phyloP scores from a whole-genome alignment of 495 filamentous ascomycete species.

The Parathielavia appendiculata region DNA sequence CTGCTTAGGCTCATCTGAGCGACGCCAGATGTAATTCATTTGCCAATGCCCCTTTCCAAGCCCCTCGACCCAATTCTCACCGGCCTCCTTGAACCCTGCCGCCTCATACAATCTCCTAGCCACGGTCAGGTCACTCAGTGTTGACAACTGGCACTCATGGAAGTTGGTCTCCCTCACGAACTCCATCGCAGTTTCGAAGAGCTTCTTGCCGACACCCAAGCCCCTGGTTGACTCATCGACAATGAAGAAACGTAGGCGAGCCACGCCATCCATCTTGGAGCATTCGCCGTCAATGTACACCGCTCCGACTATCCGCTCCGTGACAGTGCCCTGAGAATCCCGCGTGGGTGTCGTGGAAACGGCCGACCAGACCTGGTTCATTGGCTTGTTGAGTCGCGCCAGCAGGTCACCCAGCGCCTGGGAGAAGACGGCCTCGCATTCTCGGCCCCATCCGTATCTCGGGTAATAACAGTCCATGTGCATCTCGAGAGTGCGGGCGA shows the following conservation, averaged over 20 bases:
- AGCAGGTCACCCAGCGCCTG: constrained; percentile 18
- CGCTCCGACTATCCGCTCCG: constrained; percentile 26
- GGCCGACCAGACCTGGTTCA: constrained; percentile 30
- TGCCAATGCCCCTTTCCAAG: constrained; percentile 12
- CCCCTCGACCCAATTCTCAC: constrained; percentile 12
- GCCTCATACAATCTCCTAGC: constrained; percentile 28
- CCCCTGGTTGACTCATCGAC: constrained; percentile 27
- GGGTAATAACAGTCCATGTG: constrained; percentile 28
- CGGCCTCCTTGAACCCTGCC: constrained; percentile 20
- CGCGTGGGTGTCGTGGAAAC: constrained; percentile 12
- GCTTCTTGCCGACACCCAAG: constrained; percentile 25
- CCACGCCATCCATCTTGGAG: constrained; percentile 11
- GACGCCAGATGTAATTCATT: constrained; percentile 24
- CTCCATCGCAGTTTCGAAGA: constrained; percentile 28
- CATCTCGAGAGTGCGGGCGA: constrained; percentile 31
- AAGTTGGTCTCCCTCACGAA: constrained; percentile 29
- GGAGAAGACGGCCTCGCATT: constrained; percentile 26
- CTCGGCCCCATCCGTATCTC: constrained; percentile 20
- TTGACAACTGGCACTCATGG: constrained; percentile 25
- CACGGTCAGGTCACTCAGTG: constrained; percentile 17
- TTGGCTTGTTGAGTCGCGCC: constrained; percentile 19
- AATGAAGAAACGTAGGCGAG: constrained; percentile 30
- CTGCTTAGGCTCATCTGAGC: not conserved
- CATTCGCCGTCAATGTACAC: constrained; percentile 31
- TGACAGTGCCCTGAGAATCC: not conserved